These are phyloP conservation scores for Microbotryomycetes sp. DNA, from an alignment of 1,284 basidiomycete species.

Conservation along the genomic window DNA sequence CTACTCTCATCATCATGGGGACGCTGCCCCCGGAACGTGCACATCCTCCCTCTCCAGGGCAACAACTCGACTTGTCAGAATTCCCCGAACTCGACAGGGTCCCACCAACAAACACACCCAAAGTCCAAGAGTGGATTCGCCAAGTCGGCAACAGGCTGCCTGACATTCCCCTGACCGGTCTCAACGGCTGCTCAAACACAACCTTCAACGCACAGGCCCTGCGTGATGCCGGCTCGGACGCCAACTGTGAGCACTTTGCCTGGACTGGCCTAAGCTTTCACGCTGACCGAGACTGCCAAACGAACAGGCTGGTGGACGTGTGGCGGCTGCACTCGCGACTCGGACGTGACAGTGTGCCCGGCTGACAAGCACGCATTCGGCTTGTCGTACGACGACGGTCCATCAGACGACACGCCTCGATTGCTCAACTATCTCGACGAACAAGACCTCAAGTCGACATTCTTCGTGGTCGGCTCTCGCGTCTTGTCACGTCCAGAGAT, in stretches of 20 bases:
- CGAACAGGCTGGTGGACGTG: slow-evolving; percentile 53
- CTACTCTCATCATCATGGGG: too few relatives aligned
- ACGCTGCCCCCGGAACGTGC: not conserved
- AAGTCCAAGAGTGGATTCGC: not conserved
- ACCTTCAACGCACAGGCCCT: slow-evolving; percentile 53
- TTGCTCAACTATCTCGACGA: slow-evolving; percentile 60
- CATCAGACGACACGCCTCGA: slow-evolving; percentile 65
- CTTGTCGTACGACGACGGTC: slow-evolving; percentile 45
- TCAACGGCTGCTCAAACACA: slow-evolving; percentile 56
- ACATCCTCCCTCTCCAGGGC: not conserved
- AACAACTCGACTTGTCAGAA: not conserved
- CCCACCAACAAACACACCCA: not conserved
- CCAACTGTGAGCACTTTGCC: slow-evolving; percentile 50
- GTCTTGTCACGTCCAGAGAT: slow-evolving; percentile 68
- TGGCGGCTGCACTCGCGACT: slow-evolving; percentile 41
- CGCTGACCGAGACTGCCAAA: not conserved
- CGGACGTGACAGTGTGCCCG: slow-evolving; percentile 18
- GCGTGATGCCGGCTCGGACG: slow-evolving; percentile 45
- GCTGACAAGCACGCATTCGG: slow-evolving; percentile 38
- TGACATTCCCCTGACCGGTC: slow-evolving; percentile 45
- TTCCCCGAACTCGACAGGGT: not conserved
- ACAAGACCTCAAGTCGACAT: slow-evolving; percentile 67
- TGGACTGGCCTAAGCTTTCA: not conserved
- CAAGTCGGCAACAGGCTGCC: not conserved
- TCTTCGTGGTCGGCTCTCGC: slow-evolving; percentile 86